phyloP scores from a whole-genome alignment of 805 yeast species.

The Spathaspora boniae region DNA sequence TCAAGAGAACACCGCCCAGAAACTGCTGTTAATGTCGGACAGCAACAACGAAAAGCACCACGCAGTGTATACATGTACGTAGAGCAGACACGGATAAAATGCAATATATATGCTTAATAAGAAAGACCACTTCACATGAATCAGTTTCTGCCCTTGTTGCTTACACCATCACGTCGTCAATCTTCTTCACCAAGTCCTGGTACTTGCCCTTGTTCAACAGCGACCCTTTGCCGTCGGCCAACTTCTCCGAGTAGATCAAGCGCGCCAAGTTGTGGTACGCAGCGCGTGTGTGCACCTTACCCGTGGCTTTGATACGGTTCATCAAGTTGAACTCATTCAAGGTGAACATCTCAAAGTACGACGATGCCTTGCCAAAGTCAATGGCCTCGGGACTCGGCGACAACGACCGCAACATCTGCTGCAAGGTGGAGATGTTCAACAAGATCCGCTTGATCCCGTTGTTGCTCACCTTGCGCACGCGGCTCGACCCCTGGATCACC shows the following conservation, averaged over 20 bases:
- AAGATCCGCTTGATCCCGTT: slow-evolving; percentile 59
- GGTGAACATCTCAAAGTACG: slow-evolving; percentile 56
- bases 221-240: slow-evolving; percentile 36
- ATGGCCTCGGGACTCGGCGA: slow-evolving; percentile 49
- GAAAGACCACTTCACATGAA: too few species aligned
- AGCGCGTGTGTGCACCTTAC: slow-evolving; percentile 32
- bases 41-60: not conserved
- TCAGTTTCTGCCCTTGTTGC: not conserved
- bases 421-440: slow-evolving; percentile 61
- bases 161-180: slow-evolving; percentile 12
- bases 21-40: slow-evolving; percentile 6
- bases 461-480: slow-evolving; percentile 48
- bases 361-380: slow-evolving; percentile 49
- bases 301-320: slow-evolving; percentile 34
- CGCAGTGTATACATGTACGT: not conserved
- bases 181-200: slow-evolving; percentile 30
- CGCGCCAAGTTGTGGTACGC: slow-evolving; percentile 52
- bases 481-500: slow-evolving; percentile 49
- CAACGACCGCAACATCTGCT: slow-evolving; percentile 64
- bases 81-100: slow-evolving; percentile 1
- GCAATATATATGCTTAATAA: not conserved
- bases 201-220: slow-evolving; percentile 38
- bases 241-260: slow-evolving; percentile 47
- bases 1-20: slow-evolving; percentile 1
- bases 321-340: slow-evolving; percentile 45